These are phyloP conservation scores for Asclepias syriaca DNA, from an alignment of 257 asterid species.

Conservation along the genomic window DNA sequence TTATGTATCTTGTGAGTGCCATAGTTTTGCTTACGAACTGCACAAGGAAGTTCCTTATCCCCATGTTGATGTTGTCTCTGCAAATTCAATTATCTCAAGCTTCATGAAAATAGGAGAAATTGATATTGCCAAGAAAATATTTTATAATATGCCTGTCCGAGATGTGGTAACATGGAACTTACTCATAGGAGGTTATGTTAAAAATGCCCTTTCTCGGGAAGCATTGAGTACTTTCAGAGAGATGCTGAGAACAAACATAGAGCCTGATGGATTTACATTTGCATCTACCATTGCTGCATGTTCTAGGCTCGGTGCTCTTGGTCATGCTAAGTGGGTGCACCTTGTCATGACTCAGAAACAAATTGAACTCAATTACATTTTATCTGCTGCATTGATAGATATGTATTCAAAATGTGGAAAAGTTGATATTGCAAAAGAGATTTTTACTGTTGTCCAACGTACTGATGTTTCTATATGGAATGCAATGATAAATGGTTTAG, in stretches of 20 bases:
- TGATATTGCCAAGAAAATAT: constrained; percentile 48
- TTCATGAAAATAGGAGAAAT: constrained; percentile 52
- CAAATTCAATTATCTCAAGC: constrained; percentile 49
- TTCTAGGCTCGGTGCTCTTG: constrained; percentile 64
- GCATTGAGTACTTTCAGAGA: constrained; percentile 49
- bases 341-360: constrained; percentile 47
- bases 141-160: constrained; percentile 36
- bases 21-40: constrained; percentile 39
- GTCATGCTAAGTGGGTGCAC: constrained; percentile 70
- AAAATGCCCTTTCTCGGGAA: constrained; percentile 39
- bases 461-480: constrained; percentile 63
- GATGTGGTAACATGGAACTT: constrained; percentile 85
- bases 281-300: constrained; percentile 62
- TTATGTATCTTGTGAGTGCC: constrained; percentile 40
- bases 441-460: constrained; percentile 36
- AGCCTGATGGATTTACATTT: constrained; percentile 68
- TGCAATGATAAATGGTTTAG: constrained; percentile 67
- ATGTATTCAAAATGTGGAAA: constrained; percentile 85
- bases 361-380: constrained; percentile 48
- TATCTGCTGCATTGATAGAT: constrained; percentile 69
- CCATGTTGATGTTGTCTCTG: constrained; percentile 32
- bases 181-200: constrained; percentile 59
- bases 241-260: constrained; percentile 40
- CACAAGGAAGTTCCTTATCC: constrained; percentile 28
- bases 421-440: constrained; percentile 49